Conservation (phyloP, 371 early-diverging fungal genomes). For the Cokeromyces recurvatus region DNA sequence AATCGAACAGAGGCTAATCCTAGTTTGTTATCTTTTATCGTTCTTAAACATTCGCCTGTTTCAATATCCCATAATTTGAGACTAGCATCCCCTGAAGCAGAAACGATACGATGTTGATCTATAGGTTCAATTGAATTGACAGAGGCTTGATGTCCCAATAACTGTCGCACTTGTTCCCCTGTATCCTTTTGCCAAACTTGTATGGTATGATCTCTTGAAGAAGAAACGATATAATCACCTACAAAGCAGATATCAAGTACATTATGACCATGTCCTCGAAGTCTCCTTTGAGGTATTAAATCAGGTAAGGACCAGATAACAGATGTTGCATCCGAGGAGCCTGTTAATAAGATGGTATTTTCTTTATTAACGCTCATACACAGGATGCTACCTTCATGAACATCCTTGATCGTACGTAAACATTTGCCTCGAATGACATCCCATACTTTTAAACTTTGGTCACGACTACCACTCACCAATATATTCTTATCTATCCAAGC, state of each 20-base stretch:
- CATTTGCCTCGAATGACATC: conserved; percentile 61
- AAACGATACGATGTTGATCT: conserved; percentile 60
- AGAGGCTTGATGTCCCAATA: conserved; percentile 81
- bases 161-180: conserved; percentile 53
- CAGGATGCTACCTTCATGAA: conserved; percentile 85
- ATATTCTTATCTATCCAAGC: conserved; percentile 68
- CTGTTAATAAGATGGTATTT: conserved; percentile 80
- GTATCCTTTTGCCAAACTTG: conserved; percentile 45
- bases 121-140: conserved; percentile 84
- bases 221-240: conserved; percentile 65
- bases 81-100: conserved; percentile 85
- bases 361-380: conserved; percentile 81
- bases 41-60: conserved; percentile 60
- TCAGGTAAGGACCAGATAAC: conserved; percentile 79
- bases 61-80: conserved; percentile 30
- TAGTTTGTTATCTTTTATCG: conserved; percentile 64
- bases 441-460: conserved; percentile 84
- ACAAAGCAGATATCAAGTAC: conserved; percentile 83
- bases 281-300: conserved; percentile 27
- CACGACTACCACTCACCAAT: conserved; percentile 91
- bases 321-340: conserved; percentile 88
- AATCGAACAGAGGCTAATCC: conserved; percentile 93
- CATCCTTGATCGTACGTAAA: conserved; percentile 40
- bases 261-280: conserved; percentile 71
- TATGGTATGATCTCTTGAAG: conserved; percentile 69